Evolutionary conservation across 176 grass and related monocot genomes (phyloP).

Genomic region (Areca catechu): DNA sequence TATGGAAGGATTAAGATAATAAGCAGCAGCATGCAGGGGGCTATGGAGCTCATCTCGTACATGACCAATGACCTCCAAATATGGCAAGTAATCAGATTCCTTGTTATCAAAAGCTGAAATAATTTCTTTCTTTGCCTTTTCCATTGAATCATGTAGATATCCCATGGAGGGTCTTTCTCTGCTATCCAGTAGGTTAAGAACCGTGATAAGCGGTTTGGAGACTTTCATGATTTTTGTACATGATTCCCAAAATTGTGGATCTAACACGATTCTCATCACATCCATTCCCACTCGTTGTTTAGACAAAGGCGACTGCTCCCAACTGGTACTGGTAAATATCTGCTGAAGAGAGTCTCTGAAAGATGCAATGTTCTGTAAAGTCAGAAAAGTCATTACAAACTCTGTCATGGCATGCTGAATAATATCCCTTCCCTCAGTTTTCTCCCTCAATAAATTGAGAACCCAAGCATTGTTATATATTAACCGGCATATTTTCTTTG

Average conservation of each 20-base stretch:
- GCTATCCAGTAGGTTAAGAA: slow-evolving; percentile 17
- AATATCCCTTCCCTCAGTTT: slow-evolving; percentile 31
- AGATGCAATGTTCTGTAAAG: slow-evolving; percentile 21
- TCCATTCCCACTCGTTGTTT: slow-evolving; percentile 19
- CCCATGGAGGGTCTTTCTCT: slow-evolving; percentile 37
- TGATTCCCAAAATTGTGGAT: slow-evolving; percentile 32
- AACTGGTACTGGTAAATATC: slow-evolving; percentile 27
- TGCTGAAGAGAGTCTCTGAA: slow-evolving; percentile 30
- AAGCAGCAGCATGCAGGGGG: slow-evolving; percentile 34
- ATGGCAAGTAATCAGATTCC: slow-evolving; percentile 24
- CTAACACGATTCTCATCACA: slow-evolving; percentile 26
- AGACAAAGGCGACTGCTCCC: slow-evolving; percentile 23
- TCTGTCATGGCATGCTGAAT: slow-evolving; percentile 12
- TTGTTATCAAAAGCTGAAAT: slow-evolving; percentile 28
- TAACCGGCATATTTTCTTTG: slow-evolving; percentile 35
- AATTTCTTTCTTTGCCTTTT: slow-evolving; percentile 36
- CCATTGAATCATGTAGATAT: slow-evolving; percentile 29
- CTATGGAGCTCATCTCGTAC: slow-evolving; percentile 24
- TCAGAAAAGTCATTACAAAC: slow-evolving; percentile 31
- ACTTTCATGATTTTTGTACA: slow-evolving; percentile 31
- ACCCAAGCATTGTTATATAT: slow-evolving; percentile 35
- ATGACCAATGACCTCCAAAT: slow-evolving; percentile 22
- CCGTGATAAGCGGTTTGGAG: slow-evolving; percentile 17
- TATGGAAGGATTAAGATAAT: slow-evolving; percentile 28
- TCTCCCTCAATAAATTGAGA: slow-evolving; percentile 26